phyloP scores from a whole-genome alignment of 768 basidiomycete species.

The Tremella fuciformis region DNA sequence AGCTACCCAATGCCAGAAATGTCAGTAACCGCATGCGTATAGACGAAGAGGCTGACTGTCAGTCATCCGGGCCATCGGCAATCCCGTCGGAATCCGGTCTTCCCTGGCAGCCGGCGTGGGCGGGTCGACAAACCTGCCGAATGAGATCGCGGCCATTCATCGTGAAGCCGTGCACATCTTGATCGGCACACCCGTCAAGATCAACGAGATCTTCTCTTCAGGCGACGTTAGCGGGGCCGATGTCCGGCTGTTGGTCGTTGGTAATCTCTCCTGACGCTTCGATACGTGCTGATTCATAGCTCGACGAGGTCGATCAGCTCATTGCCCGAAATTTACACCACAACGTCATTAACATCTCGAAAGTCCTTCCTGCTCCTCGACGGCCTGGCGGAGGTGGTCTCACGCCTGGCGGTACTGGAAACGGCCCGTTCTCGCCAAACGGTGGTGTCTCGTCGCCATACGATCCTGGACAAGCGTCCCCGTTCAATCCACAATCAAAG shows the following conservation, averaged over 20 bases:
- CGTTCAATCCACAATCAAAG: conserved; percentile 51
- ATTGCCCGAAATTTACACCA: conserved; percentile 94
- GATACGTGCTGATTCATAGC: conserved; percentile 30
- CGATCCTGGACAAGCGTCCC: conserved; percentile 49
- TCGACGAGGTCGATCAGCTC: conserved; percentile 97
- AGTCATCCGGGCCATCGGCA: conserved; percentile 74
- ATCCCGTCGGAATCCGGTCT: conserved; percentile 83
- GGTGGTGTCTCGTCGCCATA: conserved; percentile 41
- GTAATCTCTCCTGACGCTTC: conserved; percentile 11
- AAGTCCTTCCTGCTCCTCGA: conserved; percentile 82
- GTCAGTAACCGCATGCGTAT: conserved; percentile 11
- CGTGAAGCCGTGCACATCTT: conserved; percentile 93
- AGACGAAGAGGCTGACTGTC: conserved; percentile 1
- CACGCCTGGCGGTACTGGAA: conserved; percentile 50
- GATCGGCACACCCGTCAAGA: conserved; percentile 94
- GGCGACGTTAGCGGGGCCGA: conserved; percentile 76
- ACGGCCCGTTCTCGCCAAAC: conserved; percentile 34
- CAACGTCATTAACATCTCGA: conserved; percentile 88
- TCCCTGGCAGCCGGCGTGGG: conserved; percentile 74
- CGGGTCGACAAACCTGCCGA: conserved; percentile 62
- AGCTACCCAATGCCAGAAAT: conserved; percentile 76
- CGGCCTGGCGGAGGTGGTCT: conserved; percentile 58
- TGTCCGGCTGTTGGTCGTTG: conserved; percentile 77
- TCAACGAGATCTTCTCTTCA: conserved; percentile 83
- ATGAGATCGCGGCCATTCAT: conserved; percentile 77